Conservation (phyloP, 2,329 filamentous ascomycete genomes). For the Cladosporium phlei region DNA sequence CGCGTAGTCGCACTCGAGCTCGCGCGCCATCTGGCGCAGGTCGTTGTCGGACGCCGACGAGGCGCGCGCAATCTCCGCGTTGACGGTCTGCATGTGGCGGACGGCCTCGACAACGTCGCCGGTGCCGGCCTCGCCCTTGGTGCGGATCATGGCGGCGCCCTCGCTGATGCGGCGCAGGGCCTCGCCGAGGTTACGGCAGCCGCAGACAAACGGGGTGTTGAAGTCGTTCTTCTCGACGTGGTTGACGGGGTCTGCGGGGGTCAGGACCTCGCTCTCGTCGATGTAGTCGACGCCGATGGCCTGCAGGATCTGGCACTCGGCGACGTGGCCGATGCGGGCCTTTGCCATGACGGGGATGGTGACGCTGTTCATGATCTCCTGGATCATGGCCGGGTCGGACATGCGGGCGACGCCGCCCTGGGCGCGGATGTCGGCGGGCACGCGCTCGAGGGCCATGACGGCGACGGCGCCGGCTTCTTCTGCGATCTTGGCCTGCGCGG, state of each 20-base stretch:
- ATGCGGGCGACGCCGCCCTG: slow-evolving; percentile 94
- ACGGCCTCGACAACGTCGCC: slow-evolving; percentile 97
- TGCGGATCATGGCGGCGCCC: slow-evolving; percentile 97
- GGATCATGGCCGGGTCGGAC: slow-evolving; percentile 92
- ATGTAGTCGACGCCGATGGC: slow-evolving; percentile 95
- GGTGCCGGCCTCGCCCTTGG: slow-evolving; percentile 95
- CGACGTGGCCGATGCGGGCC: slow-evolving; percentile 93
- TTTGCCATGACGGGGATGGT: slow-evolving; percentile 99
- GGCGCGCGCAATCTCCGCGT: slow-evolving; percentile 72
- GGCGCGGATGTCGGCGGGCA: slow-evolving; percentile 89
- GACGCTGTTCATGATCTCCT: slow-evolving; percentile 88
- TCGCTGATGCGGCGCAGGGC: slow-evolving; percentile 85
- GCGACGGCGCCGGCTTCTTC: slow-evolving; percentile 93
- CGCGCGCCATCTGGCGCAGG: slow-evolving; percentile 72
- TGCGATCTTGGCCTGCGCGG: slow-evolving; percentile 86
- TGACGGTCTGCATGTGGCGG: slow-evolving; percentile 90
- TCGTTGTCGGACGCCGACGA: slow-evolving; percentile 62
- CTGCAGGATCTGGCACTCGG: slow-evolving; percentile 97
- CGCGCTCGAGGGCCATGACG: slow-evolving; percentile 97
- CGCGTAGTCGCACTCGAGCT: slow-evolving; percentile 71
- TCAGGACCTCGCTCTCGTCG: slow-evolving; percentile 96
- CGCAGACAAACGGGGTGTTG: slow-evolving; percentile 88
- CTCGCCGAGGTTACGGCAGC: slow-evolving; percentile 90
- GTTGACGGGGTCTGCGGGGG: slow-evolving; percentile 82
- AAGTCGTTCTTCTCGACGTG: slow-evolving; percentile 88